Evolutionary conservation across 2,329 filamentous ascomycete species (phyloP).

Genomic region (Colletotrichum incanum): DNA sequence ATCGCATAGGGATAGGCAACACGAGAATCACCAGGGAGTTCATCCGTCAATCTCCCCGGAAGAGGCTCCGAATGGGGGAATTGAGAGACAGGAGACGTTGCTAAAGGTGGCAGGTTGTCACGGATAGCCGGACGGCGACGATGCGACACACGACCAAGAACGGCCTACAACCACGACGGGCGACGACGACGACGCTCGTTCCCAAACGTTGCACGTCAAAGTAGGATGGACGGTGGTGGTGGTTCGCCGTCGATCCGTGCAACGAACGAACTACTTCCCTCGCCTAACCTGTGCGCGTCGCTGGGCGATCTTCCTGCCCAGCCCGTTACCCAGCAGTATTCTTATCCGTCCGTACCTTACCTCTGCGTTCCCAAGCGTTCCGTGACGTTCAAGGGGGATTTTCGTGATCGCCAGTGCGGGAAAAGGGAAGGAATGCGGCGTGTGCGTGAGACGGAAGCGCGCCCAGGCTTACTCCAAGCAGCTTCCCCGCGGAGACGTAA

Average conservation of each 20-base stretch:
- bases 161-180: background rate
- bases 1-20: background rate
- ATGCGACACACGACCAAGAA: background rate
- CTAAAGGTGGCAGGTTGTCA: constrained; percentile 18
- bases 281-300: constrained; percentile 9
- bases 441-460: constrained; percentile 18
- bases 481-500: constrained; percentile 16
- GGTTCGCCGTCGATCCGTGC: constrained; percentile 32
- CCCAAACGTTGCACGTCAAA: background rate
- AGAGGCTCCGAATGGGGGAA: background rate
- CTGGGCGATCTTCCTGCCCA: constrained; percentile 29
- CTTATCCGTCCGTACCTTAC: background rate
- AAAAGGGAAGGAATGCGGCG: constrained; percentile 15
- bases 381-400: constrained; percentile 38
- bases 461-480: background rate
- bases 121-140: constrained; percentile 8
- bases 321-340: background rate
- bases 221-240: background rate
- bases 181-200: background rate
- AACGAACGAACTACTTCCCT: constrained; percentile 10
- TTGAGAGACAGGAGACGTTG: constrained; percentile 30
- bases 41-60: constrained; percentile 6
- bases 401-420: constrained; percentile 31
- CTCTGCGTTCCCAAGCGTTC: constrained; percentile 14
- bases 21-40: background rate